Evolutionary conservation across 164 flowering plant species (phyloP), one percentile per base, ranked within the genome.

Genomic region (Liriodendron chinense): DNA sequence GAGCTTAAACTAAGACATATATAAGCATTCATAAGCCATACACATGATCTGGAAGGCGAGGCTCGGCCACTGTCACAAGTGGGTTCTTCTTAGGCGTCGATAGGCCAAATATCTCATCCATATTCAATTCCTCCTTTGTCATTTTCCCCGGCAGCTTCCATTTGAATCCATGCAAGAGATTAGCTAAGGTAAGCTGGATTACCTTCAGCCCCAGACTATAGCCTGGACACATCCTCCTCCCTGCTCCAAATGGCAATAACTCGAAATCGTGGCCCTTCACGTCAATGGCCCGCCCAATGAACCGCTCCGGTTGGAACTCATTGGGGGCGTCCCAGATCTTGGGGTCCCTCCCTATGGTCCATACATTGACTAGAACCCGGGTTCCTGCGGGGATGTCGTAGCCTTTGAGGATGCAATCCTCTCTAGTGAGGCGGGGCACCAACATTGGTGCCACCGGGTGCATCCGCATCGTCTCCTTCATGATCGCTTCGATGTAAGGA

Each of bases 171-270:
- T 92, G 98, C 71, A 94, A 49, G 6, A 92, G 81, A 72, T 92
- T 90, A 14, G 93, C 94, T 80, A 94, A 79, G 43, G 84, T 89
- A 0, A 87, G 72, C 13, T 88, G 85, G 22, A 94, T 88, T 65
- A 92, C 86, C 78, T 91, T 94, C 0, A 89, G 70, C 0, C 93
- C 96, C 2, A 90, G 79, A 59, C 75, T 68, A 64, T 87, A 88
- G 0, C 94, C 97, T 0, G 98, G 96, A 72, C 98, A 94, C 90
- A 91, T 90, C 75, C 98, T 85, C 72, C 96, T 76, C 0, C 98
- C 97, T 0, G 94, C 78, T 0, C 97, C 97, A 65, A 92, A 92
- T 2, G 97, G 97, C 77, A 94, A 47, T 12, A 92, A 76, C 84
- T 89, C 89, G 21, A 81, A 94, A 71, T 87, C 86, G 0, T 88